phyloP scores from a whole-genome alignment of 2,329 filamentous ascomycete species.

The Penicillium sp. region DNA sequence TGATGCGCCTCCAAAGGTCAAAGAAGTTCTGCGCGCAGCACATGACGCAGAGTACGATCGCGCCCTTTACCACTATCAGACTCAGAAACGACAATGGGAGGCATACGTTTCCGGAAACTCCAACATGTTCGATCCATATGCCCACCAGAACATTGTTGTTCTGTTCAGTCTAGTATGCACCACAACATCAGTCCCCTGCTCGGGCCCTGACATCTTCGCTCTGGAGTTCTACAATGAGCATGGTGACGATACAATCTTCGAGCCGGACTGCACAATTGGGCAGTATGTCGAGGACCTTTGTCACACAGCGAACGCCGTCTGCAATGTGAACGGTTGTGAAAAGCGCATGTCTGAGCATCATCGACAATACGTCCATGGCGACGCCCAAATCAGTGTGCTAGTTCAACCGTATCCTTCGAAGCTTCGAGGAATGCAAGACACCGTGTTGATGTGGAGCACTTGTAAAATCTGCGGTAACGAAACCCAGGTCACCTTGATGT shows the following conservation, averaged over 20 bases:
- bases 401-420: constrained; percentile 74
- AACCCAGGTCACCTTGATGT: constrained; percentile 88
- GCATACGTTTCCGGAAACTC: constrained; percentile 86
- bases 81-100: constrained; percentile 95
- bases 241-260: constrained; percentile 67
- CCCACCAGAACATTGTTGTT: constrained; percentile 94
- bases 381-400: constrained; percentile 89
- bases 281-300: constrained; percentile 95
- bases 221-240: constrained; percentile 94
- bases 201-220: constrained; percentile 85
- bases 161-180: constrained; percentile 94
- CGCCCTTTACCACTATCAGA: constrained; percentile 88
- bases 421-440: constrained; percentile 66
- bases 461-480: constrained; percentile 92
- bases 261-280: constrained; percentile 85
- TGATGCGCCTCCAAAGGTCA: constrained; percentile 79
- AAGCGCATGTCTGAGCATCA: constrained; percentile 90
- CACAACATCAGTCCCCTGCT: constrained; percentile 87
- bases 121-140: constrained; percentile 90
- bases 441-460: constrained; percentile 96
- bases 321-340: constrained; percentile 81
- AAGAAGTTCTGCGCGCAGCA: constrained; percentile 90
- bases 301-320: constrained; percentile 72
- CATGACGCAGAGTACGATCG: constrained; percentile 98
- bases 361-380: constrained; percentile 93